Base-by-base conservation (phyloP, 2,329 filamentous ascomycete genomes). In the Tricladium varicosporioides region DNA sequence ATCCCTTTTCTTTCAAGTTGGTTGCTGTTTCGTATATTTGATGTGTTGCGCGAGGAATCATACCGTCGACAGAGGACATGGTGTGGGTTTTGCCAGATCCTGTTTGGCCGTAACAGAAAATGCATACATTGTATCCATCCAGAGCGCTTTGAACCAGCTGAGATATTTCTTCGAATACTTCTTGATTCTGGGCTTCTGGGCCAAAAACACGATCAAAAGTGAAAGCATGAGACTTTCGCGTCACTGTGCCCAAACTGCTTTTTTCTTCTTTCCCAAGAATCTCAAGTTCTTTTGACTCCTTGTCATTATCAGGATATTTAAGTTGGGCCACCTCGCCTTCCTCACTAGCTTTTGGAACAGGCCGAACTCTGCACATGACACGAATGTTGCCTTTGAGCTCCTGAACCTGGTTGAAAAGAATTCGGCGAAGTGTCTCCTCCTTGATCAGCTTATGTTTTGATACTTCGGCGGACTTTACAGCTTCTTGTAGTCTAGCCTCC, bases 381-480 rank as follows among this genome's bases (percentile, higher is more conserved):
- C 94, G 88, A 68, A 99, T 99, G 70, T 99, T 99, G 67, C 94
- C 94, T 73, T 96, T 97, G 58, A 99, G 83, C 70, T 99, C 94
- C 71, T 99, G 92, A 48, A 99, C 93, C 72, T 96, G 94, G 74
- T 97, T 97, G 77, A 97, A 96, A 0, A 99, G 81, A 65, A 95
- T 93, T 18, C 94, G 84, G 13, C 94, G 85, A 51, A 96, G 79
- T 0, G 90, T 94, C 74, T 99, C 94, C 70, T 97, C 94, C 67
- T 88, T 91, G 61, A 94, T 87, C 27, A 99, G 79, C 69, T 94
- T 96, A 63, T 91, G 85, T 56, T 89, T 85, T 1, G 89, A 86
- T 36, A 83, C 80, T 31, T 89, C 85, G 1, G 88, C 89, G 16
- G 81, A 76, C 13, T 82, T 81, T 19, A 91, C 74, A 0, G 92